phyloP scores from a whole-genome alignment of 2,329 filamentous ascomycete genomes.

The Paramyrothecium roridum region DNA sequence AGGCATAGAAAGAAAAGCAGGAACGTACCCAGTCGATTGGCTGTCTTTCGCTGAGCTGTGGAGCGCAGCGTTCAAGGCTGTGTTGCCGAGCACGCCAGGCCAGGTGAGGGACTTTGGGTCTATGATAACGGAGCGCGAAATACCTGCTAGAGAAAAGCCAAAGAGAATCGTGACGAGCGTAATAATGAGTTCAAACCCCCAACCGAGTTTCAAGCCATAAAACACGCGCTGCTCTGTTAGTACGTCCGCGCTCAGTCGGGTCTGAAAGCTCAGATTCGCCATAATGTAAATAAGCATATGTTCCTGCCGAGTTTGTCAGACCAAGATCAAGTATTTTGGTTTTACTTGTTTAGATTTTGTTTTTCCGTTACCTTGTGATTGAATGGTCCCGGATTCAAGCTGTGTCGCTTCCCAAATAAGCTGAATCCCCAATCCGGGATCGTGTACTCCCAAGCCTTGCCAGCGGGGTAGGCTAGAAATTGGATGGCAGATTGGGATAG shows the following conservation, averaged over 20 bases:
- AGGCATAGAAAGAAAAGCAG: background rate
- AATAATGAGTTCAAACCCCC: conserved; percentile 47
- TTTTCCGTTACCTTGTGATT: conserved; percentile 25
- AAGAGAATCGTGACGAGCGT: conserved; percentile 47
- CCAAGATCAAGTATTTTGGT: background rate
- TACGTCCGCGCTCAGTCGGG: conserved; percentile 29
- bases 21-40: conserved; percentile 12
- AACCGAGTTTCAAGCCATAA: conserved; percentile 39
- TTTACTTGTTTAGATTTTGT: conserved; percentile 25
- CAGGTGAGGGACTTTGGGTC: conserved; percentile 47
- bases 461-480: conserved; percentile 40
- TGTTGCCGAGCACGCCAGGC: conserved; percentile 48
- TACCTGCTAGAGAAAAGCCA: conserved; percentile 48
- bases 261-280: conserved; percentile 50
- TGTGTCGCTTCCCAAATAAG: conserved; percentile 16
- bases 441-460: conserved; percentile 30
- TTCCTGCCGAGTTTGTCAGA: conserved; percentile 26
- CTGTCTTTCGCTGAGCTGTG: conserved; percentile 34
- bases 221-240: conserved; percentile 34
- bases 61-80: conserved; percentile 37
- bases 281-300: conserved; percentile 53
- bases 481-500: conserved; percentile 33
- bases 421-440: conserved; percentile 26
- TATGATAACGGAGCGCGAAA: conserved; percentile 39
- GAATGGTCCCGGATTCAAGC: conserved; percentile 37